phyloP scores from a whole-genome alignment of 768 basidiomycete species.

The Amanita thiersii region DNA sequence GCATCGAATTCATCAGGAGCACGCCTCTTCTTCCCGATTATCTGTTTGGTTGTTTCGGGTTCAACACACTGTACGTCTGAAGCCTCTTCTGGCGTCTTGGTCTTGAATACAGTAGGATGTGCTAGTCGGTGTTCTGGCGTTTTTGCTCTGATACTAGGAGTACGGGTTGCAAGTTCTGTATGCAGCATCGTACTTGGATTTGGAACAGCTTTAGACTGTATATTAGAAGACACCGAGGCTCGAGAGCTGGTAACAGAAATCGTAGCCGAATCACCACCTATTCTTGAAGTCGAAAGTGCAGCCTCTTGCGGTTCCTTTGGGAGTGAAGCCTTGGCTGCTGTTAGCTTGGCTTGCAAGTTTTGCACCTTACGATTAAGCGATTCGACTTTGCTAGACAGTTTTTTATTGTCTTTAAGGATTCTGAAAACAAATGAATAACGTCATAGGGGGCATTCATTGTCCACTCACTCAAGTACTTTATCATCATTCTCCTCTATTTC shows the following conservation, averaged over 20 bases:
- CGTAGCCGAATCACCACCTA: no score
- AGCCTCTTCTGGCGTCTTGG: conserved; percentile 41
- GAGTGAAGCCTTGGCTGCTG: conserved; percentile 36
- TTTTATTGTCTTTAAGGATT: conserved; percentile 76
- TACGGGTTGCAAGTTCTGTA: conserved; percentile 20
- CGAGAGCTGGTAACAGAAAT: no score
- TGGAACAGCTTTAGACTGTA: conserved; percentile 10
- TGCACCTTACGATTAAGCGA: conserved; percentile 66
- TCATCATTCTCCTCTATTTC: conserved; percentile 87
- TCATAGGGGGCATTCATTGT: conserved; percentile 9
- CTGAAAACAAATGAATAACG: conserved; percentile 27
- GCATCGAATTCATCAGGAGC: conserved; percentile 73
- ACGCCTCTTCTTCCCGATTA: conserved; percentile 60
- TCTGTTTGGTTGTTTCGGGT: conserved; percentile 1
- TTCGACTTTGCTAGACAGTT: conserved; percentile 61
- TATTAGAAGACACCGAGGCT: conserved; percentile 13
- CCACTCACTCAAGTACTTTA: conserved; percentile 63
- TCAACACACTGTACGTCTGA: conserved; percentile 17
- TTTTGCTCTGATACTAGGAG: conserved; percentile 37
- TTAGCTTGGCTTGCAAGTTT: conserved; percentile 59
- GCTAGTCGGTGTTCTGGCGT: conserved; percentile 40
- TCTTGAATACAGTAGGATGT: conserved; percentile 38
- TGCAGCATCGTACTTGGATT: conserved; percentile 12
- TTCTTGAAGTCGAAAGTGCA: conserved; percentile 3
- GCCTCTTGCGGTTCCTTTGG: conserved; percentile 6